phyloP scores from a whole-genome alignment of 352 stramenopile genomes.

The Pythium utonaiense region DNA sequence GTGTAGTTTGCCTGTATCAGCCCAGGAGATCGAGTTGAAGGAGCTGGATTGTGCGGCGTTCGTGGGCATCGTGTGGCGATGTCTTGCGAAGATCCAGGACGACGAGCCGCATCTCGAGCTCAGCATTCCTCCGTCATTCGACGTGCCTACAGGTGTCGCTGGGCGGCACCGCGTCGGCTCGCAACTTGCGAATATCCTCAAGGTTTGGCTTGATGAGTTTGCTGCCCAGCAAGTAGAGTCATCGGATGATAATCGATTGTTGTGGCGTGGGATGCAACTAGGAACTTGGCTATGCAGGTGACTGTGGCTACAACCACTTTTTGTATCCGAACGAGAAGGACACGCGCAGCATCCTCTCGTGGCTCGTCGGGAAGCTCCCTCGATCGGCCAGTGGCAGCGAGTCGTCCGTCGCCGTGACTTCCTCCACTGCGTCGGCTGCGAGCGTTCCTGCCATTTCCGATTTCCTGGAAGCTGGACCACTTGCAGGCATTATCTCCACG shows the following conservation, averaged over 20 bases:
- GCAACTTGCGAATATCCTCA: conserved; percentile 65
- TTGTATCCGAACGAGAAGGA: conserved; percentile 85
- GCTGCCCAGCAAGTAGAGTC: too few species aligned
- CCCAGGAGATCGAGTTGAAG: conserved; percentile 10
- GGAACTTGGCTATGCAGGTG: conserved; percentile 75
- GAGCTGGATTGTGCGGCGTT: conserved; percentile 44
- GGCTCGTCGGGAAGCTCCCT: conserved; percentile 76
- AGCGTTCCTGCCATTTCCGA: neutral
- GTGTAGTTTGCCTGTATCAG: conserved; percentile 3
- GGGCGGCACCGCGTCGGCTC: conserved; percentile 72
- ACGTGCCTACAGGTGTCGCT: conserved; percentile 52
- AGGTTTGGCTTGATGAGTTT: conserved; percentile 43
- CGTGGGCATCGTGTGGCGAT: conserved; percentile 42
- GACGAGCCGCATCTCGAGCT: conserved; percentile 27
- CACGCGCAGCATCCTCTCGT: conserved; percentile 75
- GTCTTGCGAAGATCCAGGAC: conserved; percentile 35
- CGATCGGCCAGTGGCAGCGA: neutral
- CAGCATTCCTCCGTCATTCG: conserved; percentile 17
- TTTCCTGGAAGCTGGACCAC: conserved; percentile 6
- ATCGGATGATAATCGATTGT: too few species aligned
- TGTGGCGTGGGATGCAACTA: conserved; percentile 20
- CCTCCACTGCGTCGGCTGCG: neutral
- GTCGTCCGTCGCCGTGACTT: neutral
- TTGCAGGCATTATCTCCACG: conserved; percentile 31
- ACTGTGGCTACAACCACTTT: conserved; percentile 89